Evolutionary conservation across 1,284 basidiomycete genomes (phyloP), one percentile per base, ranked within the genome.

Genomic region (Neotropicomus parvogracilis): DNA sequence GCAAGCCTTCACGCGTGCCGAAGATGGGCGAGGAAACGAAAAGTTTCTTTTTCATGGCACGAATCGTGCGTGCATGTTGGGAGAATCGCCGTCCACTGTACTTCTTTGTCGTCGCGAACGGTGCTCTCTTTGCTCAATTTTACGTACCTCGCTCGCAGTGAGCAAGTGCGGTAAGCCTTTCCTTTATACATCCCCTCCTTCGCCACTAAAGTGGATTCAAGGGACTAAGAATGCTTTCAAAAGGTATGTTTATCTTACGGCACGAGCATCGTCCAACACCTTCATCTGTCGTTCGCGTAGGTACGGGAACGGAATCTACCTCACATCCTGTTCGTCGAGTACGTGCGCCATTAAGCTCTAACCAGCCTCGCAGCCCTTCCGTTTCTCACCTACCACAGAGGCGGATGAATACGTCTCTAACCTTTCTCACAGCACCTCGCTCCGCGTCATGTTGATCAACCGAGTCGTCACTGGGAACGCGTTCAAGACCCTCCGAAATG

Each of bases 401-500:
- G 79, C 80, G 24, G 79, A 81, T 44, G 78, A 79, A 57, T 82
- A 81, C 57, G 64, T 67, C 20, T 56, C 56, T 32, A 78, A 74
- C 49, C 52, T 61, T 9, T 65, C 69, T 29, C 56, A 65, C 24
- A 56, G 64, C 20, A 66, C 72, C 3, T 55, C 59, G 8, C 66
- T 69, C 26, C 73, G 73, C n/a, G 73, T 74, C 11, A 59, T 81
- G 44, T 66, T 83, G 13, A 67, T 80, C 32, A 79, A 72, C 57
- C 72, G 77, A 26, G 79, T 82, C 12, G 70, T 81, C 10, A 72
- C 75, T 32, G 80, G 80, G 2, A 79, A 73, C 54, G 65, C 79
- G 26, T 68, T 68, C 49, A 72, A 65, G 50, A 68, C 71, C 26
- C 64, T 64, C 32, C 58, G 64, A 46, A 81, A 79, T 53, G 72